Base-by-base conservation (phyloP, 352 stramenopile genomes). In the Peronosclerospora sorghi region DNA sequence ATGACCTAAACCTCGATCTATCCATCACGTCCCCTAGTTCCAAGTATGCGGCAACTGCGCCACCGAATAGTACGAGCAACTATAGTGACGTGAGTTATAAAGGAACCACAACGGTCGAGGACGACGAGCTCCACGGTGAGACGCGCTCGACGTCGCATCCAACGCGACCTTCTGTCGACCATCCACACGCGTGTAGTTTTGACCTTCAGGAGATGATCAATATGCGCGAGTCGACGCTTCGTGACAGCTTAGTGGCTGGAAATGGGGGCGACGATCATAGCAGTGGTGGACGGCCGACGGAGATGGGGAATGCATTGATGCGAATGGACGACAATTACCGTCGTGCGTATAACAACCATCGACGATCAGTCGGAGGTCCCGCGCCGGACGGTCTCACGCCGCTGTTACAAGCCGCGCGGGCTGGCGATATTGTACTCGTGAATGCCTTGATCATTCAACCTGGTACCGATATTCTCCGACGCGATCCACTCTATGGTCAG, bases 381-480 rank as follows among this genome's bases (percentile, higher is more conserved):
- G 56, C 59, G 3, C 41, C 61, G 1, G 72, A 89, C n/a, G 73
- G 77, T 5, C 59, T 85, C 43, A 83, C 74, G 29, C 78, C 78
- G 27, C 47, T 86, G 46, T 55, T 86, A 12, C 65, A 82, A 36
- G 73, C 73, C 3, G 73, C 73, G 7, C 51, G 65, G n/a, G 59
- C 68, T 3, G 73, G 73, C 9, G 70, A 83, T 42, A 65, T 86
- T 13, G 65, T 86, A 20, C 45, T 82, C 3, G 57, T 86, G 13
- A 86, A 86, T 30, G 70, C 73, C 10, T 44, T 86, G 2, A 54
- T 83, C n/a, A 73, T 86, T 38, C 73, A 86, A 48, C 60, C 70
- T 0, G 73, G 71, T 19, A 86, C 73, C 8, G 73, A 86, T 36
- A 73, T 86, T 21, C 44, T 86, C 18, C 68, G 73, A 7, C 67